These are phyloP conservation scores for Alternaria brassicicola DNA, from an alignment of 2,329 filamentous ascomycete species.

Conservation along the genomic window DNA sequence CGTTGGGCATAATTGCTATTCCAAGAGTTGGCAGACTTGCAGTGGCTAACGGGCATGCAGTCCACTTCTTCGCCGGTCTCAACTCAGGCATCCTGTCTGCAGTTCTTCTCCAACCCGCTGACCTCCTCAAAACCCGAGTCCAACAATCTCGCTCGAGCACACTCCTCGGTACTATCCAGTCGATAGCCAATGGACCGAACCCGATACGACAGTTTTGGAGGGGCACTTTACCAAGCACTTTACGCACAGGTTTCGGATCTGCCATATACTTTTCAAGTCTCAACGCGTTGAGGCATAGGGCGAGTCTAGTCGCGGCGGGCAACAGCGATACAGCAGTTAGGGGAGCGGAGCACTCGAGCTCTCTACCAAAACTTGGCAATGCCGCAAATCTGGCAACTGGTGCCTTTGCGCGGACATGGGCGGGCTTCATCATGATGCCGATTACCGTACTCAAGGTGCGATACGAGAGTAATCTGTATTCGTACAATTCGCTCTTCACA, in stretches of 20 bases:
- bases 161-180: conserved; percentile 70
- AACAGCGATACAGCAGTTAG: conserved; percentile 17
- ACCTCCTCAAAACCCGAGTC: conserved; percentile 94
- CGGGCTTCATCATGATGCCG: conserved; percentile 92
- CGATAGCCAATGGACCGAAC: conserved; percentile 69
- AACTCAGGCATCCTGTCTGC: conserved; percentile 86
- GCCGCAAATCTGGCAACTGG: conserved; percentile 85
- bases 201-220: conserved; percentile 84
- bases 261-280: conserved; percentile 93
- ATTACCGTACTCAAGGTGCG: conserved; percentile 96
- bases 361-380: conserved; percentile 81
- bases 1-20: background rate
- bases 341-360: conserved; percentile 62
- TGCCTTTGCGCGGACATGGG: conserved; percentile 80
- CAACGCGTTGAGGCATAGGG: conserved; percentile 77
- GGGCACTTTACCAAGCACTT: conserved; percentile 87
- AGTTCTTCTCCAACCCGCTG: conserved; percentile 89
- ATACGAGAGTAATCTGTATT: conserved; percentile 87
- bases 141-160: conserved; percentile 80
- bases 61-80: conserved; percentile 88
- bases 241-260: conserved; percentile 89
- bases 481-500: conserved; percentile 75
- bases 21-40: background rate
- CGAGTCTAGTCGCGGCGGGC: conserved; percentile 48
- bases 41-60: conserved; percentile 16